Base-by-base conservation (phyloP, 768 basidiomycete species). In the Phlebiopsis gigantea region DNA sequence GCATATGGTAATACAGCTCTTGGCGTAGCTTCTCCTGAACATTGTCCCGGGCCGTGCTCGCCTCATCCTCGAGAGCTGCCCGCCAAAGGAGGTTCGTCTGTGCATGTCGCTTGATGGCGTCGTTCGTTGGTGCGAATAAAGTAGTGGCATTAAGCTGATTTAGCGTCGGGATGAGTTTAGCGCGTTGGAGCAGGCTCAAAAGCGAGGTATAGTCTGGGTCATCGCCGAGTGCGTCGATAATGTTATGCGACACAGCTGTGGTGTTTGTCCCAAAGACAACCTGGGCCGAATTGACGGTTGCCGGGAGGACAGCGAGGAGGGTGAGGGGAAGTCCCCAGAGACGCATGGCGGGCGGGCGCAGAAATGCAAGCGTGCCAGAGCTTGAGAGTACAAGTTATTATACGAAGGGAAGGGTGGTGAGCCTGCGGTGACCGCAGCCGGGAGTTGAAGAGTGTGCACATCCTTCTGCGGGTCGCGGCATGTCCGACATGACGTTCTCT, bases 81-180 rank as follows among this genome's bases (percentile, higher is more conserved):
- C 62, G 59, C 74, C 75, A 77, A 12, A 75, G 58, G 17, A 58
- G 22, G 25, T 66, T 70, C 54, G 61, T 61, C 53, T 63, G 47
- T 43, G 68, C 60, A 60, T 84, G 76, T 25, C 75, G 78, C 60
- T 81, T 71, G 62, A 95, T 82, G 30, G 97, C 97, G 57, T 92
- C 85, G 72, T 99, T 95, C 19, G 92, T 97, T 1, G 97, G 97
- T 1, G 97, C 97, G 66, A 98, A 98, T 46, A 99, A 69, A 25
- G 97, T 97, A 67, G 80, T 80, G 41, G 77, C 82, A 57, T 89
- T 85, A 62, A 99, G 84, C 62, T 77, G 83, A 70, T 96, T 97
- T 61, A 99, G 79, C 5, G 91, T 92, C 1, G 97, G 97, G 53
- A 99, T 85, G 60, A 98, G 85, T 58, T 85, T 85, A 3, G 96